These are phyloP conservation scores for Akanthomyces uredinophilus DNA, from an alignment of 2,329 filamentous ascomycete species.

Conservation along the genomic window DNA sequence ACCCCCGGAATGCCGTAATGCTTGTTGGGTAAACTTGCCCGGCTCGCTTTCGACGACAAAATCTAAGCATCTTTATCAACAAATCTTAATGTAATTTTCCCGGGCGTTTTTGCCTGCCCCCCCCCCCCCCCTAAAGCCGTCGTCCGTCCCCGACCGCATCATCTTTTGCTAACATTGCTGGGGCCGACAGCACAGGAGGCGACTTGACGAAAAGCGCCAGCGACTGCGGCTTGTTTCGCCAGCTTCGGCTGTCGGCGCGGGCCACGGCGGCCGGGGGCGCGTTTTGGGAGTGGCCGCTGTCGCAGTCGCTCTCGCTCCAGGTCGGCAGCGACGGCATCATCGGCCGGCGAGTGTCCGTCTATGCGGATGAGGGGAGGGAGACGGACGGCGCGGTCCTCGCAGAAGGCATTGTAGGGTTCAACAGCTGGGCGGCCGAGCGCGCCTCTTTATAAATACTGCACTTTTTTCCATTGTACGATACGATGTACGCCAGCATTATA, in stretches of 20 bases:
- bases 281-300: conserved; percentile 32
- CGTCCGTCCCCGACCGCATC: no score
- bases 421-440: conserved; percentile 20
- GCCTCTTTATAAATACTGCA: background rate
- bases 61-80: no score
- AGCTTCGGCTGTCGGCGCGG: conserved; percentile 27
- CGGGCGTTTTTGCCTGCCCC: no score
- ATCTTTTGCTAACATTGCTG: conserved; percentile 15
- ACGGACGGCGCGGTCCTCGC: conserved; percentile 31
- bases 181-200: conserved; percentile 31
- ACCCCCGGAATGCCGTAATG: no score
- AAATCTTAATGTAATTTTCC: no score
- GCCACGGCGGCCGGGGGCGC: background rate
- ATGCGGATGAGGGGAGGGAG: conserved; percentile 21
- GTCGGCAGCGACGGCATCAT: conserved; percentile 45
- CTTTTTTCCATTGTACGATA: background rate
- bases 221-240: conserved; percentile 40
- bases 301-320: conserved; percentile 36
- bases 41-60: no score
- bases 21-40: no score
- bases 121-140: no score
- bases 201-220: conserved; percentile 36
- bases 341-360: conserved; percentile 41
- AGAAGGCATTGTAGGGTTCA: conserved; percentile 48
- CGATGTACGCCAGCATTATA: background rate